Base-by-base conservation (phyloP, 2,329 filamentous ascomycete genomes). In the Cercospora sesami region DNA sequence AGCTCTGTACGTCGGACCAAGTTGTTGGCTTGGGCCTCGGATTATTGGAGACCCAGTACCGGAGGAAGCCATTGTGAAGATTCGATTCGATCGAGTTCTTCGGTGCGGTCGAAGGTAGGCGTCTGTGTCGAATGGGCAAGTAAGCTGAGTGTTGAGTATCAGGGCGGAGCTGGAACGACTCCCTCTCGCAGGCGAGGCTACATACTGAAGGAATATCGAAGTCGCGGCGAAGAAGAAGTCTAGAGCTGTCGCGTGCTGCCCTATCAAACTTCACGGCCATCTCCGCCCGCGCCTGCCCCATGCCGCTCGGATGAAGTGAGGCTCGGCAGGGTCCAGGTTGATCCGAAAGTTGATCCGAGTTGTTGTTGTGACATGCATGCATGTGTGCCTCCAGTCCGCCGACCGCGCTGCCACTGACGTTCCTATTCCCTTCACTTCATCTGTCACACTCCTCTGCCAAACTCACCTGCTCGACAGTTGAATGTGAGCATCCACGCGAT, bases 1-100 rank as follows among this genome's bases (percentile, higher is more conserved):
- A 28, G 90, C 84, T 66, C 89, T 87, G 80, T 97, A 97, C 71
- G 90, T 85, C 58, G 93, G 93, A 0, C 94, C 94, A 68, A 97
- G 88, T 71, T 86, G 88, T 79, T 93, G 78, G 69, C 81, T 83
- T 39, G 83, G 82, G 8, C 80, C 79, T 70, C 75, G 68, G 67
- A 71, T 71, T 45, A 73, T 57, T n/a, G 70, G 72, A 31, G 72
- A 73, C 33, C 42, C 64, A 63, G 51, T 64, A n/a, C 42, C 45
- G 16, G 16, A 36, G 58, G 58, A 61, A 36, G 55, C 55, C 31
- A 59, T 59, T 36, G 28, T 30, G 23, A 18, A 53, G 51, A 48
- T 53, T 59, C 3, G 51, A 48, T 53, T 59, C 3, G 23, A 12
- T 67, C 60, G 48, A 39, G 30, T 21, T 16, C 9, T 30, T 14